Evolutionary conservation across 2,329 filamentous ascomycete genomes (phyloP).

Genomic region (Phoma herbarum): DNA sequence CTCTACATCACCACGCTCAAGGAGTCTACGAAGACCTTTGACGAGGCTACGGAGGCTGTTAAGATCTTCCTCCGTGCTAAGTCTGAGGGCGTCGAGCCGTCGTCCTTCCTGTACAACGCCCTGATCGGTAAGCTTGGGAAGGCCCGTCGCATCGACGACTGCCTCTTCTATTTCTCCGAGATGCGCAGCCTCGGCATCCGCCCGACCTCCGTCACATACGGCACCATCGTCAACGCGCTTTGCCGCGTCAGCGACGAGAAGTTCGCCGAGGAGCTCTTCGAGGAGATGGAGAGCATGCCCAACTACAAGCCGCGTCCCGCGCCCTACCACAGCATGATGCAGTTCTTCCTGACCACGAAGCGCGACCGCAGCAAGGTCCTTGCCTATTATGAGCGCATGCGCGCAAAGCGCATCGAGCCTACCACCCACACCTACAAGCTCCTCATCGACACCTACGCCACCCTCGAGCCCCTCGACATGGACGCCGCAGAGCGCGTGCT

Average conservation of each 20-base stretch:
- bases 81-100: conserved; percentile 92
- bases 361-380: conserved; percentile 94
- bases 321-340: conserved; percentile 99
- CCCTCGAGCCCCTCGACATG: conserved; percentile 91
- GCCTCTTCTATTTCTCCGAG: conserved; percentile 96
- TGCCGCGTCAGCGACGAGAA: conserved; percentile 98
- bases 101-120: conserved; percentile 97
- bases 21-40: conserved; percentile 96
- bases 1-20: conserved; percentile 99
- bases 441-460: conserved; percentile 92
- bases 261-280: conserved; percentile 96
- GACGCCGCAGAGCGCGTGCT: conserved; percentile 84
- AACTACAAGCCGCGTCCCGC: conserved; percentile 99
- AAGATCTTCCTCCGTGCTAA: conserved; percentile 97
- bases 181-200: conserved; percentile 94
- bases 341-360: conserved; percentile 98
- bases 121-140: conserved; percentile 98
- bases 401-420: conserved; percentile 82
- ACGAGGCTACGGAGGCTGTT: conserved; percentile 95
- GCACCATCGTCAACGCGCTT: conserved; percentile 96
- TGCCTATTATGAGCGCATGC: conserved; percentile 95
- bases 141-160: conserved; percentile 96
- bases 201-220: conserved; percentile 96
- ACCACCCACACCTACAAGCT: conserved; percentile 98
- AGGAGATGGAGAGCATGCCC: conserved; percentile 98